A percentile compares a stretch with the other conserved stretches of the same genome.
phyloP scores from a whole-genome alignment of 2,329 filamentous ascomycete genomes.

The Monilinia polystroma region DNA sequence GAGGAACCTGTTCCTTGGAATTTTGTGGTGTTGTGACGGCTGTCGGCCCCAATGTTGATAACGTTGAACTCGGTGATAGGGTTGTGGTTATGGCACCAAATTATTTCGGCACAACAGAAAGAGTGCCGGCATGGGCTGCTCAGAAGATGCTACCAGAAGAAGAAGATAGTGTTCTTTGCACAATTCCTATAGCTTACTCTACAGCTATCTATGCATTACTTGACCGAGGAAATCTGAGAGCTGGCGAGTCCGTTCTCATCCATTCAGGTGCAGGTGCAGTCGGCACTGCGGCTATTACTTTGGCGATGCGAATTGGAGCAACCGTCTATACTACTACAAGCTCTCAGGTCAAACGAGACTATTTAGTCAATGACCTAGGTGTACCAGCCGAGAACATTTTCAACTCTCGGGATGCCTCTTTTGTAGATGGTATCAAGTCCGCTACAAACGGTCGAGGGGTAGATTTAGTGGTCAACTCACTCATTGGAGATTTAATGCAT shows the following conservation, averaged over 20 bases:
- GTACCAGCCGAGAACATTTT: conserved; percentile 41
- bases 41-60: neutral
- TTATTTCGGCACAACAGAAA: neutral
- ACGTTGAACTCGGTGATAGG: neutral
- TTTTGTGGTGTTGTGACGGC: neutral
- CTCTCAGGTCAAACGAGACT: conserved; percentile 32
- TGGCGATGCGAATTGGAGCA: conserved; percentile 39
- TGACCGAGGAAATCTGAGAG: conserved; percentile 32
- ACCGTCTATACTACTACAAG: conserved; percentile 40
- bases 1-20: neutral
- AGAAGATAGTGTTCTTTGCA: conserved; percentile 33
- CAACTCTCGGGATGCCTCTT: conserved; percentile 38
- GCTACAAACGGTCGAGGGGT: conserved; percentile 39
- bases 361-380: conserved; percentile 34
- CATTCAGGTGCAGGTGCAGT: conserved; percentile 42
- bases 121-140: conserved; percentile 2
- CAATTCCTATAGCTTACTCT: conserved; percentile 31
- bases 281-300: conserved; percentile 42
- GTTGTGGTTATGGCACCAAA: neutral
- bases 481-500: conserved; percentile 38
- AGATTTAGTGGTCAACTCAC: conserved; percentile 41
- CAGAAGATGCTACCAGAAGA: conserved; percentile 35
- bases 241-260: conserved; percentile 41
- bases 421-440: conserved; percentile 35
- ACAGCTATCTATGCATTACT: conserved; percentile 37